Evolutionary conservation across 2,329 filamentous ascomycete genomes (phyloP).

Genomic region (Bimuria novae-zelandiae): DNA sequence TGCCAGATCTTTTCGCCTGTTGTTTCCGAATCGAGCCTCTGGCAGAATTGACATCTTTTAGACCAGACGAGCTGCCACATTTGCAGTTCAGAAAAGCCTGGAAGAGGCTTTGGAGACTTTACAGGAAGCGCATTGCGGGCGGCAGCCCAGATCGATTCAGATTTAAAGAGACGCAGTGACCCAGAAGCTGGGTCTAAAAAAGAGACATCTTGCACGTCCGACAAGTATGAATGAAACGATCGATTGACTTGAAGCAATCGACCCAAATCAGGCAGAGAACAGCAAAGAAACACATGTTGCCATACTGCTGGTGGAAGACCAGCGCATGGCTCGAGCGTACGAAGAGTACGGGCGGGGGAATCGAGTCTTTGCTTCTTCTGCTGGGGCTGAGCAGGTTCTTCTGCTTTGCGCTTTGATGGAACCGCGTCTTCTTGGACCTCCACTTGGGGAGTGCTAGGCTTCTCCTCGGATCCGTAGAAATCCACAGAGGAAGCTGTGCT

Average conservation of each 20-base stretch:
- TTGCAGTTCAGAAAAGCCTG: constrained; percentile 67
- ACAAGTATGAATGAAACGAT: constrained; percentile 61
- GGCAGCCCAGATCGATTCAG: constrained; percentile 71
- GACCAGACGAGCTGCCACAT: constrained; percentile 76
- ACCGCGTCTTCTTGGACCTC: constrained; percentile 18
- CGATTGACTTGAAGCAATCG: constrained; percentile 70
- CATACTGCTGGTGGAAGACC: constrained; percentile 66
- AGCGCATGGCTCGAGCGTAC: constrained; percentile 33
- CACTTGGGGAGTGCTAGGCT: constrained; percentile 20
- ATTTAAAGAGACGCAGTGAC: constrained; percentile 53
- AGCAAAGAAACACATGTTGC: constrained; percentile 71
- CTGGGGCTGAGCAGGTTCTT: constrained; percentile 21
- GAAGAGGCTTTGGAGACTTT: constrained; percentile 70
- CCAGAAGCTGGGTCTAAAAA: constrained; percentile 35
- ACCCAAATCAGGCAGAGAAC: constrained; percentile 66
- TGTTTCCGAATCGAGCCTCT: constrained; percentile 42
- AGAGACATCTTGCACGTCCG: constrained; percentile 41
- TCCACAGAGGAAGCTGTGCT: constrained; percentile 43
- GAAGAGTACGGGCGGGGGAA: constrained; percentile 16
- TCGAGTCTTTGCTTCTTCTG: constrained; percentile 43
- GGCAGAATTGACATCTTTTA: constrained; percentile 70
- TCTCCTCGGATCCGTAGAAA: constrained; percentile 40
- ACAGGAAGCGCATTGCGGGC: constrained; percentile 69
- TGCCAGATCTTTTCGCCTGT: constrained; percentile 54
- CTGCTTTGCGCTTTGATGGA: constrained; percentile 44